Percentiles rank a stretch among this genome's conserved stretches.
phyloP scores from a whole-genome alignment of 768 basidiomycete species.

The Boletellus sp. region DNA sequence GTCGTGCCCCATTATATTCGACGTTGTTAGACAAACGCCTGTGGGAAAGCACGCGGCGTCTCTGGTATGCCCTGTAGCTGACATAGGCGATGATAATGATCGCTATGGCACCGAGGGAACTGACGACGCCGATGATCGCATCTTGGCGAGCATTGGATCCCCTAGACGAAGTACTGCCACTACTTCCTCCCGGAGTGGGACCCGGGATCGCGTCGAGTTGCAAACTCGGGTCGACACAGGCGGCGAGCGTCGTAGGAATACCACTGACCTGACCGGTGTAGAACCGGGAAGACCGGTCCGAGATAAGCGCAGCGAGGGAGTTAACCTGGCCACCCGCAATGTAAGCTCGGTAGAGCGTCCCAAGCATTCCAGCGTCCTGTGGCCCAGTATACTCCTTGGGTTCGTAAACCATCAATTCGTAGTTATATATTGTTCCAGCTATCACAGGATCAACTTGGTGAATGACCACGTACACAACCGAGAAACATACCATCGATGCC shows the following conservation, averaged over 20 bases:
- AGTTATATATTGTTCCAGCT: constrained; percentile 41
- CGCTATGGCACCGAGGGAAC: constrained; percentile 74
- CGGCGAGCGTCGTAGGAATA: constrained; percentile 56
- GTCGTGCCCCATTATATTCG: constrained; percentile 41
- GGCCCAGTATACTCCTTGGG: constrained; percentile 53
- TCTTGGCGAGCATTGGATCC: constrained; percentile 54
- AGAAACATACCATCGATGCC: constrained; percentile 37
- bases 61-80: constrained; percentile 62
- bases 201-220: constrained; percentile 47
- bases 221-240: constrained; percentile 67
- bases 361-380: constrained; percentile 46
- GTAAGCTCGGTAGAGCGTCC: constrained; percentile 70
- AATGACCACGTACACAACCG: background rate
- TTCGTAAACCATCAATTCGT: constrained; percentile 66
- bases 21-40: constrained; percentile 60
- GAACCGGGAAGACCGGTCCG: constrained; percentile 55
- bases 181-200: constrained; percentile 30
- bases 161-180: constrained; percentile 19
- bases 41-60: constrained; percentile 67
- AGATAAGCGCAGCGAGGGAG: constrained; percentile 62
- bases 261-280: constrained; percentile 49
- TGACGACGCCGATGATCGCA: constrained; percentile 89
- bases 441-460: constrained; percentile 31
- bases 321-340: constrained; percentile 56
- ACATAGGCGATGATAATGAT: constrained; percentile 71